These are phyloP conservation scores for Neofusicoccum kwambonambiense DNA, from an alignment of 2,329 filamentous ascomycete genomes.

Conservation along the genomic window DNA sequence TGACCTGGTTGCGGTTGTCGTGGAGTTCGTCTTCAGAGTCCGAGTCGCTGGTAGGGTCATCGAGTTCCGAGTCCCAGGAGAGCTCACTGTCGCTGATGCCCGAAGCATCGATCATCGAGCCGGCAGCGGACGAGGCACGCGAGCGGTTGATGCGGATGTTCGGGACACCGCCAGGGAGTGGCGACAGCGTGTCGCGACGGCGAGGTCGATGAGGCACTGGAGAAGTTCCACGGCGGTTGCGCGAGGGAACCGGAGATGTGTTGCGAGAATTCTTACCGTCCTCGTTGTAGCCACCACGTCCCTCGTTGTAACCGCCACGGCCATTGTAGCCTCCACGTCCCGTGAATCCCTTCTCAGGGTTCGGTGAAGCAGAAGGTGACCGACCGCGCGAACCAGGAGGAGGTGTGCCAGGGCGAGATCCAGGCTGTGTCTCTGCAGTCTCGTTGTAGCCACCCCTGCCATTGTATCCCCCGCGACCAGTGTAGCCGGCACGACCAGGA, in stretches of 20 bases:
- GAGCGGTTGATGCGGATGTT: constrained; percentile 34
- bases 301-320: constrained; percentile 32
- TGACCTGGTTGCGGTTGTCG: background rate
- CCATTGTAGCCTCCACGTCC: constrained; percentile 32
- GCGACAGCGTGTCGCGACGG: constrained; percentile 38
- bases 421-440: background rate
- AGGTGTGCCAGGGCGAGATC: background rate
- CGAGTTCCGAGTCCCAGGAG: constrained; percentile 43
- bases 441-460: constrained; percentile 21
- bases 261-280: constrained; percentile 31
- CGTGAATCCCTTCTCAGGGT: constrained; percentile 17
- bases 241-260: constrained; percentile 24
- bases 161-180: constrained; percentile 35
- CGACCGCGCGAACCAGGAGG: background rate
- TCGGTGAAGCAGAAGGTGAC: constrained; percentile 1
- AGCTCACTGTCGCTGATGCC: constrained; percentile 33
- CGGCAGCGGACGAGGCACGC: constrained; percentile 21
- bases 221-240: constrained; percentile 25
- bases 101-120: constrained; percentile 25
- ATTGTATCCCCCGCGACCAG: constrained; percentile 35
- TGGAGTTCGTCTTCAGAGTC: constrained; percentile 9
- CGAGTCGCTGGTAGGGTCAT: constrained; percentile 32
- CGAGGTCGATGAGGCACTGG: constrained; percentile 27
- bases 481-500: constrained; percentile 22
- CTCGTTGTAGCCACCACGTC: constrained; percentile 32